Evolutionary conservation across 2,329 filamentous ascomycete species (phyloP).

Genomic region (Penicillium sp.): DNA sequence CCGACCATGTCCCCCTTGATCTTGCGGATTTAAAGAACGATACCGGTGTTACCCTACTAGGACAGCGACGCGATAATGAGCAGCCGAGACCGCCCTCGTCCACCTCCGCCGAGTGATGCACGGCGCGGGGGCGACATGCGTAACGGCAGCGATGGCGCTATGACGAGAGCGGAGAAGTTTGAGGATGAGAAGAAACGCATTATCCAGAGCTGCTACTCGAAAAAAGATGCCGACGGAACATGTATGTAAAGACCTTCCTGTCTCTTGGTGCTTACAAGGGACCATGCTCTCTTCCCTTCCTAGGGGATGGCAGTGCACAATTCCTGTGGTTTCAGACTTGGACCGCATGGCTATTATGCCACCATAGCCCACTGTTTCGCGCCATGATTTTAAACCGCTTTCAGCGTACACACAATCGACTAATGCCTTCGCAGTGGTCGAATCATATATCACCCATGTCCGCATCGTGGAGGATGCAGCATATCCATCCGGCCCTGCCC

Average conservation of each 20-base stretch:
- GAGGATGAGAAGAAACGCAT: constrained; percentile 96
- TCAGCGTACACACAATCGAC: not conserved
- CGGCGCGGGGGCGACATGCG: constrained; percentile 33
- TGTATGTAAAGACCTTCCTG: constrained; percentile 52
- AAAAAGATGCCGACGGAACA: constrained; percentile 79
- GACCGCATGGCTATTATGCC: not conserved
- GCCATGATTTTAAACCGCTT: not conserved
- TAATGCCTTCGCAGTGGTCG: constrained; percentile 53
- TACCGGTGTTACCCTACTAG: constrained; percentile 14
- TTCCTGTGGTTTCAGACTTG: not conserved
- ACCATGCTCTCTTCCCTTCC: constrained; percentile 7
- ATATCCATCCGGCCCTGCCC: constrained; percentile 77
- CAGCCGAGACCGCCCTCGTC: constrained; percentile 34
- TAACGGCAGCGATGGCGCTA: constrained; percentile 30
- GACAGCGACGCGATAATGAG: constrained; percentile 31
- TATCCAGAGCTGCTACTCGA: constrained; percentile 88
- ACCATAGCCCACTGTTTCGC: not conserved
- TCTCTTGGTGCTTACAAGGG: constrained; percentile 6
- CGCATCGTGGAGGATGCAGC: constrained; percentile 80
- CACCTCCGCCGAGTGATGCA: constrained; percentile 27
- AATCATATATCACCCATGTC: constrained; percentile 98
- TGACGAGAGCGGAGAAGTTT: constrained; percentile 69
- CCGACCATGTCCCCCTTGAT: constrained; percentile 34
- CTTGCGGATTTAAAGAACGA: constrained; percentile 24
- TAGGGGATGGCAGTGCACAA: constrained; percentile 6